These are phyloP conservation scores for Boletus reticuloceps DNA, from an alignment of 768 basidiomycete species.

Conservation along the genomic window DNA sequence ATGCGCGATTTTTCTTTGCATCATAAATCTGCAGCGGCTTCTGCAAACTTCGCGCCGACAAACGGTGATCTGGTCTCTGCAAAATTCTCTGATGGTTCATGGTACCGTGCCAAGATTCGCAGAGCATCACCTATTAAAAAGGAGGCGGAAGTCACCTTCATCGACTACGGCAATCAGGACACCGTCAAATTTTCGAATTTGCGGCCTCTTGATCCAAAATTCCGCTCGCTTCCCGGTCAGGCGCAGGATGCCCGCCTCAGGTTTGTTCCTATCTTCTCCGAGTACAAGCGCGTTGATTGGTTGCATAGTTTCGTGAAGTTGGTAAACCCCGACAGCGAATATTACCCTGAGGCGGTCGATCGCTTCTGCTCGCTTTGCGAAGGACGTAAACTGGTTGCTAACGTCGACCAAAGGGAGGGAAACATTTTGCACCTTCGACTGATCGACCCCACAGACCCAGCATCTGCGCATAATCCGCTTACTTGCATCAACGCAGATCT, in stretches of 20 bases:
- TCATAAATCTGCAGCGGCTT: slow-evolving; percentile 63
- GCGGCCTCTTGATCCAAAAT: slow-evolving; percentile 85
- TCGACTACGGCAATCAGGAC: slow-evolving; percentile 95
- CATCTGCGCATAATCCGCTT: slow-evolving; percentile 61
- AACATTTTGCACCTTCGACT: slow-evolving; percentile 81
- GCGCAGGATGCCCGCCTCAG: slow-evolving; percentile 93
- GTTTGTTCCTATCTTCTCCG: slow-evolving; percentile 33
- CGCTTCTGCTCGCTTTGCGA: slow-evolving; percentile 85
- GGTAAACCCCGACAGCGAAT: slow-evolving; percentile 78
- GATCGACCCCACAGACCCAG: slow-evolving; percentile 82
- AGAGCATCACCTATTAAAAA: slow-evolving; percentile 85
- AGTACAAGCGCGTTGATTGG: neutral
- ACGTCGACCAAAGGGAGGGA: slow-evolving; percentile 85
- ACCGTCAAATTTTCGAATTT: slow-evolving; percentile 78
- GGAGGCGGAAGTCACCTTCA: slow-evolving; percentile 93
- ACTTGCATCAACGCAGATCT: slow-evolving; percentile 89
- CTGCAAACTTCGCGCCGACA: slow-evolving; percentile 75
- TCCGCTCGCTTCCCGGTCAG: slow-evolving; percentile 87
- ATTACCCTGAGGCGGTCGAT: slow-evolving; percentile 79
- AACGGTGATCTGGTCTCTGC: slow-evolving; percentile 91
- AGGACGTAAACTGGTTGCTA: slow-evolving; percentile 96
- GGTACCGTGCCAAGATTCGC: slow-evolving; percentile 95
- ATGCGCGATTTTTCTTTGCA: slow-evolving; percentile 93
- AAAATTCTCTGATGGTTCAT: slow-evolving; percentile 89
- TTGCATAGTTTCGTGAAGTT: slow-evolving; percentile 78